A percentile compares a stretch with the other conserved stretches of the same genome.
These are phyloP conservation scores for Apiospora sp. DNA, from an alignment of 2,329 filamentous ascomycete genomes.

Conservation along the genomic window DNA sequence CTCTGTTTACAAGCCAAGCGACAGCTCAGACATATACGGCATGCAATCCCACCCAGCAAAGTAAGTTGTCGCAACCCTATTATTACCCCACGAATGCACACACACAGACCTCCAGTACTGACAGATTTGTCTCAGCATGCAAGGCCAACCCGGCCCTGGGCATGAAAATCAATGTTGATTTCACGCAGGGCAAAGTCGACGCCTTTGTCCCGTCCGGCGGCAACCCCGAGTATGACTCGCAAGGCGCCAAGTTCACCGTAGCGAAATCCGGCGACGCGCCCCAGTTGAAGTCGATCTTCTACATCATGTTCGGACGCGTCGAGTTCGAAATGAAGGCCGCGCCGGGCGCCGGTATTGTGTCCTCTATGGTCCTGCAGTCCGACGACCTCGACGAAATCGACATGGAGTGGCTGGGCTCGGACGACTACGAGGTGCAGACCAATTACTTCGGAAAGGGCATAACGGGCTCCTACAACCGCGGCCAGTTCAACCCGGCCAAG, in stretches of 20 bases:
- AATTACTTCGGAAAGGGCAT: slow-evolving; percentile 98
- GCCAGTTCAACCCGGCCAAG: slow-evolving; percentile 75
- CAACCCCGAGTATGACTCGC: slow-evolving; percentile 73
- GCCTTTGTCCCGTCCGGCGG: slow-evolving; percentile 77
- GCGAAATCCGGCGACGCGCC: slow-evolving; percentile 81
- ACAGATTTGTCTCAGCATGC: slow-evolving; percentile 60
- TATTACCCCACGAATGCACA: not conserved
- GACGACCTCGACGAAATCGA: slow-evolving; percentile 96
- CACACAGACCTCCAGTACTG: not conserved
- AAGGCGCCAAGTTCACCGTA: slow-evolving; percentile 86
- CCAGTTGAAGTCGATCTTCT: slow-evolving; percentile 88
- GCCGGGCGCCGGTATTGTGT: slow-evolving; percentile 90
- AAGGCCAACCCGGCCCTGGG: slow-evolving; percentile 82
- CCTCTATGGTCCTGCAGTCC: slow-evolving; percentile 88
- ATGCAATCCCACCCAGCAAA: slow-evolving; percentile 22
- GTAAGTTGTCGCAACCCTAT: slow-evolving; percentile 8
- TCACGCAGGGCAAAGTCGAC: slow-evolving; percentile 78
- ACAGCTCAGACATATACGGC: slow-evolving; percentile 16
- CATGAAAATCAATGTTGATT: slow-evolving; percentile 83
- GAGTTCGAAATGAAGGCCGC: slow-evolving; percentile 87
- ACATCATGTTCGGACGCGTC: slow-evolving; percentile 98
- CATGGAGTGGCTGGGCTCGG: slow-evolving; percentile 91
- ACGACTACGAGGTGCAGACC: slow-evolving; percentile 81
- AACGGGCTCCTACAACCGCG: slow-evolving; percentile 85
- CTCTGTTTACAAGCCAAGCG: slow-evolving; percentile 10